These are phyloP conservation scores for Megacollybia marginata DNA, from an alignment of 768 basidiomycete genomes.

Conservation along the genomic window DNA sequence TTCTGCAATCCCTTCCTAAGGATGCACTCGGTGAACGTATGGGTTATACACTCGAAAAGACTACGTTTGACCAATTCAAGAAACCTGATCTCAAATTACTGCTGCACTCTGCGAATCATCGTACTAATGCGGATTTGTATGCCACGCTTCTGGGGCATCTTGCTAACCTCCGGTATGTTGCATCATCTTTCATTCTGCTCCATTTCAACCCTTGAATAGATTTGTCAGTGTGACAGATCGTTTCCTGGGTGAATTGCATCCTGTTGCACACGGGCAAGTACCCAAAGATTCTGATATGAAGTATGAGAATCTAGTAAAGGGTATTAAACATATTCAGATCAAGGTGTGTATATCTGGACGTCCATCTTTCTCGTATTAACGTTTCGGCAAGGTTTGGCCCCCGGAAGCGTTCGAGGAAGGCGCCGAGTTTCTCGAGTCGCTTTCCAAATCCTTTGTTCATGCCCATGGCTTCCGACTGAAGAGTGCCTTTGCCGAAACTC, in stretches of 20 bases:
- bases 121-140: slow-evolving; percentile 75
- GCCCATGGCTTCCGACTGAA: slow-evolving; percentile 82
- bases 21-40: slow-evolving; percentile 73
- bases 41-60: slow-evolving; percentile 79
- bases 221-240: slow-evolving; percentile 92
- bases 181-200: not conserved
- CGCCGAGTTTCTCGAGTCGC: slow-evolving; percentile 80
- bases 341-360: slow-evolving; percentile 39
- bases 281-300: slow-evolving; percentile 75
- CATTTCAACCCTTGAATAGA: slow-evolving; percentile 26
- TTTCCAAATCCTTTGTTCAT: slow-evolving; percentile 78
- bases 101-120: slow-evolving; percentile 65
- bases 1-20: slow-evolving; percentile 65
- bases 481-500: slow-evolving; percentile 75
- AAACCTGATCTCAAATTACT: slow-evolving; percentile 62
- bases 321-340: slow-evolving; percentile 75
- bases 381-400: slow-evolving; percentile 72
- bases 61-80: slow-evolving; percentile 80
- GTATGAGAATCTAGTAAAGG: slow-evolving; percentile 80
- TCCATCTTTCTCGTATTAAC: not conserved
- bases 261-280: slow-evolving; percentile 67
- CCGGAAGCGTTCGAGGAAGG: slow-evolving; percentile 90
- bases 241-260: slow-evolving; percentile 73
- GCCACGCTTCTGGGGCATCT: slow-evolving; percentile 80
- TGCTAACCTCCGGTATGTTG: slow-evolving; percentile 66